Evolutionary conservation across 2,329 filamentous ascomycete species (phyloP), one percentile per base, ranked within the genome.

Genomic region (Fusarium redolens): DNA sequence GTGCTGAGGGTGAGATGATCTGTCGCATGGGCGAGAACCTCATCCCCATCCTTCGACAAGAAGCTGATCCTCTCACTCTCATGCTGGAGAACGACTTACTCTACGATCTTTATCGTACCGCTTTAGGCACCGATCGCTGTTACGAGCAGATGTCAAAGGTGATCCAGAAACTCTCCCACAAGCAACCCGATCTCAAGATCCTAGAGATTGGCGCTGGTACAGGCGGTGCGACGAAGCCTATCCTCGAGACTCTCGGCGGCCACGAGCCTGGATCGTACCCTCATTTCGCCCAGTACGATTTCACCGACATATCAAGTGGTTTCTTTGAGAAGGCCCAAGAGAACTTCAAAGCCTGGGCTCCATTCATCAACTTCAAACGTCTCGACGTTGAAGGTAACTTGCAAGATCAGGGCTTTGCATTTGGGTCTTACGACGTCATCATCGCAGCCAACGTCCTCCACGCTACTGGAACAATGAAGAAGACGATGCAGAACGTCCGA

Each of bases 361-460:
- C 6, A 10, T 25, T n/a, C 2, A 45, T 71, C 10, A 37, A 38
- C 13, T 78, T 56, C 61, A 65, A 61, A 47, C 72, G 35, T 3
- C 63, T 77, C 18, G 72, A 80, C 41, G 72, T 75, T 4, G 65
- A 71, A 15, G 65, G 74, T 10, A 69, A 75, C 14, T 63, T 75
- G 6, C 33, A 25, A 1, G 57, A 59, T 1, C 83, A 85, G 41
- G 81, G 79, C 0, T 83, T 81, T 40, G 22, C 54, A 3, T 20
- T 22, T 9, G 45, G 66, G 2, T 65, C 75, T 0, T 84, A 79
- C 61, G 83, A 85, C 48, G 13, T 85, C 7, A 60, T 85, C 18
- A 69, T 85, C n/a, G 82, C 80, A 1, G 77, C 78, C 6, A 75
- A 79, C 22, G 80, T 83, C 1, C 69, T 86, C 0, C 81, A 66